Base-by-base conservation (phyloP, 208 protist species). In the Porcisia hertigi region DNA sequence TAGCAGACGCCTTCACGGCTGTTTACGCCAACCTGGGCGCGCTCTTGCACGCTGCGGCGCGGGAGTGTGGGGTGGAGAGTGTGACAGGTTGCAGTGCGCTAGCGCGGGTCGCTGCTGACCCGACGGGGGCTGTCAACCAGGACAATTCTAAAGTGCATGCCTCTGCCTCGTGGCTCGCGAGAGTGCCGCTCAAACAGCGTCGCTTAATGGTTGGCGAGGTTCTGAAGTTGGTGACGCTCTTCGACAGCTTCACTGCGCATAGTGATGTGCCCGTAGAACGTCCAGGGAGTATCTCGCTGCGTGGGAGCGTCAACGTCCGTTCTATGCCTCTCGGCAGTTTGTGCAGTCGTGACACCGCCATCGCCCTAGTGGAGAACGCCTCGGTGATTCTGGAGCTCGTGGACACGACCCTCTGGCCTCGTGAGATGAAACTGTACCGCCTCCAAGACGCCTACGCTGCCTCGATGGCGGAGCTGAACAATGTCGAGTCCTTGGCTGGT, bases 241-340 rank as follows among this genome's bases (percentile, higher is more conserved):
- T 82, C 82, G 92, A 96, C 75, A 92, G 88, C 78, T 92, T 91
- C 73, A 78, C 76, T 20, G 92, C 89, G 0, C 92, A 96, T 80
- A 94, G 85, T 79, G 92, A 96, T 53, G 85, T 81, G 39, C 83
- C 86, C 4, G 69, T 95, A 39, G 80, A 92, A 75, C 74, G 67
- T 1, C 64, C 57, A 18, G 78, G 69, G 23, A 83, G 75, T 70
- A 82, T 92, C 41, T 92, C 85, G 54, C 87, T 74, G n/a, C 81
- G 88, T 14, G 86, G 86, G 36, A 60, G 75, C 5, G 57, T 69
- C 57, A 77, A 58, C 47, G 72, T 75, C 3, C 73, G 80, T 25
- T 70, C 77, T 20, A 77, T 94, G 57, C 82, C 85, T 8, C 74
- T 87, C 9, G 64, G 73, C 43, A 86, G 73, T 52, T 78, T 94